phyloP scores from a whole-genome alignment of 805 yeast species.

The Wickerhamiella musiphila region DNA sequence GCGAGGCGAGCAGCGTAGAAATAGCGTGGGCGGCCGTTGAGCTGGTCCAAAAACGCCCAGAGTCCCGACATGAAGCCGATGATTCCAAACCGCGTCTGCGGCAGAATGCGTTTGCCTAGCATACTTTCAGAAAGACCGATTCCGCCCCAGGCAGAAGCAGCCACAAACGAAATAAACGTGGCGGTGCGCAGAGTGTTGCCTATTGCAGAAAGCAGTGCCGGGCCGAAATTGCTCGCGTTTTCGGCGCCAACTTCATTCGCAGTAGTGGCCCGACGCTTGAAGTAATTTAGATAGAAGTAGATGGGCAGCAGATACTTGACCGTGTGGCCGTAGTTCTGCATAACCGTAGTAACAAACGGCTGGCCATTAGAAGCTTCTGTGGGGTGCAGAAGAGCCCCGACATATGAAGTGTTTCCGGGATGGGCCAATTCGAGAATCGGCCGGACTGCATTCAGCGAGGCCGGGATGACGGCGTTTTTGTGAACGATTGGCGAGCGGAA shows the following conservation, averaged over 20 bases:
- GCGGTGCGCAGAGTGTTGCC: slow-evolving; percentile 18
- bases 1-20: slow-evolving; percentile 23
- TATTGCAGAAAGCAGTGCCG: background rate
- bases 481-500: slow-evolving; percentile 18
- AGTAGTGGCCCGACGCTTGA: slow-evolving; percentile 1
- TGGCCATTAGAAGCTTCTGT: slow-evolving; percentile 13
- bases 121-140: slow-evolving; percentile 21
- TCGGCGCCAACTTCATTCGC: too few species aligned
- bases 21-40: slow-evolving; percentile 20
- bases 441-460: slow-evolving; percentile 10
- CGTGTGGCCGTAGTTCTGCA: slow-evolving; percentile 13
- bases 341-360: slow-evolving; percentile 14
- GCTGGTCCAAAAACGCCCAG: slow-evolving; percentile 24
- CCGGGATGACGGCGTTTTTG: slow-evolving; percentile 11
- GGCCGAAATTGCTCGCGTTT: too few species aligned
- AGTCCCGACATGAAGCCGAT: slow-evolving; percentile 28
- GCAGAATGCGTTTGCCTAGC: slow-evolving; percentile 18
- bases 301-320: slow-evolving; percentile 18
- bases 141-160: slow-evolving; percentile 25
- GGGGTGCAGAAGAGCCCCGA: slow-evolving; percentile 22
- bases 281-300: slow-evolving; percentile 13
- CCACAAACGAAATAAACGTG: slow-evolving; percentile 20
- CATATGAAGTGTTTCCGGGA: slow-evolving; percentile 18
- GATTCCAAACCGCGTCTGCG: slow-evolving; percentile 21
- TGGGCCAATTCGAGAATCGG: slow-evolving; percentile 20